A percentile compares a stretch with the other conserved stretches of the same genome.
These are phyloP conservation scores for Diaporthe citrichinensis DNA, from an alignment of 2,329 filamentous ascomycete species.

Conservation along the genomic window DNA sequence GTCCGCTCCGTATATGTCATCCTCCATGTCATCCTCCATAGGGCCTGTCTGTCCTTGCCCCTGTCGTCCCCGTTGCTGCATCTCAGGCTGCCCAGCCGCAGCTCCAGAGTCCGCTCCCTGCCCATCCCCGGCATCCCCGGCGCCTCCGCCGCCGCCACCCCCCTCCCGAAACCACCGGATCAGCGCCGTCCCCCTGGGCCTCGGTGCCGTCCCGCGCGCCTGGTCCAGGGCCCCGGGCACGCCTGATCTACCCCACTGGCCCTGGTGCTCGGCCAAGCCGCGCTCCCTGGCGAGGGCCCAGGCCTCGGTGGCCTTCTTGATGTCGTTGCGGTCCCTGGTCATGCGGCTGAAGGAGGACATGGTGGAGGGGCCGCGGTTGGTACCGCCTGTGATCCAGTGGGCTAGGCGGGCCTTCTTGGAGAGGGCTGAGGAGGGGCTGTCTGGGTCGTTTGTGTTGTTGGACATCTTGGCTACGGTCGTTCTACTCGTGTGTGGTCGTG, in stretches of 20 bases:
- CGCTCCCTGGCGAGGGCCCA: slow-evolving; percentile 48
- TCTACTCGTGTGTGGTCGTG: background rate
- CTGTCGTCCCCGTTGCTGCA: background rate
- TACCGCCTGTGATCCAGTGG: slow-evolving; percentile 38
- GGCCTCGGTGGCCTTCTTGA: slow-evolving; percentile 20
- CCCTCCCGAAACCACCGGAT: slow-evolving; percentile 23
- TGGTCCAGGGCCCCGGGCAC: background rate
- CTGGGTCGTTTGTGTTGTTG: slow-evolving; percentile 7
- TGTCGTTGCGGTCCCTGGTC: slow-evolving; percentile 31
- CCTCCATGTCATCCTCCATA: background rate
- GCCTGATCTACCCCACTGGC: slow-evolving; percentile 24
- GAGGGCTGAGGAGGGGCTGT: slow-evolving; percentile 21
- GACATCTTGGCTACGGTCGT: background rate
- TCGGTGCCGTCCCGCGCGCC: slow-evolving; percentile 4
- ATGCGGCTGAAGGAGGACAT: slow-evolving; percentile 20
- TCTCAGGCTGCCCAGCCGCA: background rate
- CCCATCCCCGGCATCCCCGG: background rate
- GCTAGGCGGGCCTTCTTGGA: slow-evolving; percentile 35
- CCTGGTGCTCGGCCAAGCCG: background rate
- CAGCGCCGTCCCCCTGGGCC: slow-evolving; percentile 32
- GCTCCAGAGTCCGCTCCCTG: background rate
- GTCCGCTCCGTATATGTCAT: slow-evolving; percentile 5
- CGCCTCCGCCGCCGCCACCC: background rate
- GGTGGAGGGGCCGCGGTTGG: slow-evolving; percentile 26
- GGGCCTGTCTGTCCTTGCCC: background rate